phyloP scores from a whole-genome alignment of 192 early-diverging fungal genomes.

The Coemansia biformis region DNA sequence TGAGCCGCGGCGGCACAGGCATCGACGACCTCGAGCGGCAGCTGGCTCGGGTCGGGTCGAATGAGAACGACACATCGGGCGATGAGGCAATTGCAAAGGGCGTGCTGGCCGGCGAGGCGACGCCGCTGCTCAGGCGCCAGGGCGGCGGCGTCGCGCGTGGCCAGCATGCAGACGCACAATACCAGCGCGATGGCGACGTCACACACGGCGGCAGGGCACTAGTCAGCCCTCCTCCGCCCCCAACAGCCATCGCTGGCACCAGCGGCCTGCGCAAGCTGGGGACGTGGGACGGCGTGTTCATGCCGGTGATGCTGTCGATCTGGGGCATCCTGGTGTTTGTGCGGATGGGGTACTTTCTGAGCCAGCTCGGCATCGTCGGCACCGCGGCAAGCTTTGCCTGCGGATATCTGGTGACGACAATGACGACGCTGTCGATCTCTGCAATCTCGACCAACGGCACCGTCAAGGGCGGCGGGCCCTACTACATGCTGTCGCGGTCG shows the following conservation, averaged over 20 bases:
- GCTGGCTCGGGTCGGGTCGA: constrained; percentile 45
- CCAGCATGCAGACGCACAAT: not conserved
- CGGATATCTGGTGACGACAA: constrained; percentile 56
- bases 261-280: constrained; percentile 50
- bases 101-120: constrained; percentile 9
- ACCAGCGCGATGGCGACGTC: no score
- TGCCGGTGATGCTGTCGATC: constrained; percentile 62
- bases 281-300: constrained; percentile 66
- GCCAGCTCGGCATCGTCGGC: constrained; percentile 59
- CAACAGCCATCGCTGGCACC: not conserved
- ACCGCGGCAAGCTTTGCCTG: constrained; percentile 57
- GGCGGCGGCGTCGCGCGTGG: constrained; percentile 1
- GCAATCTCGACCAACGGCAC: constrained; percentile 67
- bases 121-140: constrained; percentile 6
- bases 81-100: constrained; percentile 10
- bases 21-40: constrained; percentile 50
- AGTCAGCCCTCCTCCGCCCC: no score
- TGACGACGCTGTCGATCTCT: constrained; percentile 62
- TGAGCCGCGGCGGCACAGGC: constrained; percentile 48
- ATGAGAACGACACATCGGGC: constrained; percentile 30
- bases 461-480: constrained; percentile 63
- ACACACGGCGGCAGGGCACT: no score
- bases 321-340: constrained; percentile 70
- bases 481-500: constrained; percentile 63
- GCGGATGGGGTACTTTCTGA: constrained; percentile 63